Conservation (phyloP, 1,284 basidiomycete species). For the Ceratobasidium sp. region DNA sequence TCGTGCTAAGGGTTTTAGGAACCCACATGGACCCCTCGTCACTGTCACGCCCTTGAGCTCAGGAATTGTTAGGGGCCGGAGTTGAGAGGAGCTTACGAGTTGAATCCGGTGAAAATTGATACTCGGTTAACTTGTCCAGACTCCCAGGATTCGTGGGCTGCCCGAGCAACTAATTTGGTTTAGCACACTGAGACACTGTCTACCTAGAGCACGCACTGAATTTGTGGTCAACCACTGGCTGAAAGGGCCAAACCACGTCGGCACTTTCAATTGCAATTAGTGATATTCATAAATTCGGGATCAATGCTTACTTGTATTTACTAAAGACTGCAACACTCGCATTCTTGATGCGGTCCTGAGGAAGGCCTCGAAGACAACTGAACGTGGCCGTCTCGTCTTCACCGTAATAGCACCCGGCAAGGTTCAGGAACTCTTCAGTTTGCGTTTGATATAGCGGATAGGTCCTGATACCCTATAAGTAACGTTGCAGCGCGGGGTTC, state of each 20-base stretch:
- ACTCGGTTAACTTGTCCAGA: conserved; percentile 14
- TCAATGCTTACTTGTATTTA: conserved; percentile 5
- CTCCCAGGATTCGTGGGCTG: conserved; percentile 5
- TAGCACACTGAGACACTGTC: background rate
- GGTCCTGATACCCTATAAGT: conserved; percentile 17
- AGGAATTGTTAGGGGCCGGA: background rate
- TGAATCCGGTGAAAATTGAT: conserved; percentile 22
- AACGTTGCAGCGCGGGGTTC: background rate
- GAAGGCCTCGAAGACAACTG: too few relatives aligned
- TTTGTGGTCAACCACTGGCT: conserved; percentile 14
- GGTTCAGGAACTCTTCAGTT: conserved; percentile 5
- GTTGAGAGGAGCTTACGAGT: conserved; percentile 6
- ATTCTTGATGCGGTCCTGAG: background rate
- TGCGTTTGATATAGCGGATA: conserved; percentile 20
- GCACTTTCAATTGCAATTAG: background rate
- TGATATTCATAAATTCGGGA: background rate
- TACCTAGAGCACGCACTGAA: background rate
- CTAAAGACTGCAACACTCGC: conserved; percentile 2
- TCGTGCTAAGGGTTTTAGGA: conserved; percentile 9
- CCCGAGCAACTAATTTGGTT: conserved; percentile 3
- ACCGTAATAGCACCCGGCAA: background rate
- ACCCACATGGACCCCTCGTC: conserved; percentile 12
- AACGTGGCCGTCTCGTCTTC: too few relatives aligned
- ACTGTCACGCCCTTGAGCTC: background rate
- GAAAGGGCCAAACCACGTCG: conserved; percentile 7